Base-by-base conservation (phyloP, 129 eudicot species). In the Arctium lappa region DNA sequence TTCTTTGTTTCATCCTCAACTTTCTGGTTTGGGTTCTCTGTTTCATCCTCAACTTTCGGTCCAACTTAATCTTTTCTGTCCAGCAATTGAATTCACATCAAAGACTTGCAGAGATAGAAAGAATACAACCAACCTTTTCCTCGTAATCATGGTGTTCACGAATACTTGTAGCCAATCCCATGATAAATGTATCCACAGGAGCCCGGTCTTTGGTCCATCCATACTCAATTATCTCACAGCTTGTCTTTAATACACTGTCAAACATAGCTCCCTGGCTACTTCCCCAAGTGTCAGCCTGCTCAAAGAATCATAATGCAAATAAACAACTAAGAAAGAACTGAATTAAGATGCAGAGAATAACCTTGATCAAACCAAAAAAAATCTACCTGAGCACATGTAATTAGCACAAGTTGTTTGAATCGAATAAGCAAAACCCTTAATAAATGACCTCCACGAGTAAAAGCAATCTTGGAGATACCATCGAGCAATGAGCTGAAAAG, bases 121-220 rank as follows among this genome's bases (percentile, higher is more conserved):
- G n/a, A 75, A 63, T 72, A 74, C 38, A 76, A 85, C 98, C 77
- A 87, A 96, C 99, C 99, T 90, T 92, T 85, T 93, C 98, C 60
- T 93, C 99, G 70, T 93, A 90, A 81, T 93, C 98, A 82, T 90
- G 89, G 72, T 92, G 87, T 83, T 91, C 99, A 73, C 97, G 94
- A 75, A 96, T 90, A 80, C 92, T 84, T 39, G 95, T 88, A 50
- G 99, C 93, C 79, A 96, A 86, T 74, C 97, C 98, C 97, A 87
- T 88, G 27, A 96, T 91, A 82, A 96, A 96, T 13, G 99, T 96
- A 84, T 96, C 99, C 84, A 96, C 88, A 4, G 98, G 98, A 48
- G 98, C 83, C 73, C 99, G 87, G 83, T 96, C 99, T 92, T 87
- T 93, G 75, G 86, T 82, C 98, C 99, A 93, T 72, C 98, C 98